Evolutionary conservation across 768 basidiomycete species (phyloP).

Genomic region (Russula sp.): DNA sequence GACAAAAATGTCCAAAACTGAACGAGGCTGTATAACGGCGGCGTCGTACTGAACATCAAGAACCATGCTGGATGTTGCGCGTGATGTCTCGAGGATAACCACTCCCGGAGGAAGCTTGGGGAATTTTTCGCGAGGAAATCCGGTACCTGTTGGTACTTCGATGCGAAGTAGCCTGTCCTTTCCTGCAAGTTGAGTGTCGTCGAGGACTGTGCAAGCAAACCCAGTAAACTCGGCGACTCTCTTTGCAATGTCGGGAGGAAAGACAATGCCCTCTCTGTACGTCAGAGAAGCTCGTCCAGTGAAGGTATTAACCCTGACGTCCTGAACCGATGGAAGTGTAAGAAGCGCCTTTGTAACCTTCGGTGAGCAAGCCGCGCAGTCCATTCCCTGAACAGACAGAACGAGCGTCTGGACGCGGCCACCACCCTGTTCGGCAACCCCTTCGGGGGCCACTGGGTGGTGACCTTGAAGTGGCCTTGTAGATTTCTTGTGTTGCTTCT

Average conservation of each 20-base stretch:
- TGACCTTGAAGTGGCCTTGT: background rate
- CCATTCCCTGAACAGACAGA: constrained; percentile 18
- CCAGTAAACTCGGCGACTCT: constrained; percentile 16
- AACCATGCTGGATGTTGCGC: background rate
- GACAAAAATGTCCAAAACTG: constrained; percentile 29
- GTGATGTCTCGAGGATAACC: background rate
- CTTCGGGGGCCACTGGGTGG: background rate
- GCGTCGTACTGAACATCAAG: constrained; percentile 27
- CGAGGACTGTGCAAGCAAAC: constrained; percentile 2
- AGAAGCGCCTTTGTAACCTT: constrained; percentile 14
- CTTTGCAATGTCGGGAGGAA: constrained; percentile 11
- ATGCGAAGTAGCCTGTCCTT: constrained; percentile 14
- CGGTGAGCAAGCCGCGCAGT: constrained; percentile 18
- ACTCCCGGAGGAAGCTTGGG: constrained; percentile 11
- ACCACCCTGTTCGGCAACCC: constrained; percentile 6
- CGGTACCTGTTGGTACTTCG: background rate
- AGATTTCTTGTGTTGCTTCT: background rate
- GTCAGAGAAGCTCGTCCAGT: constrained; percentile 17
- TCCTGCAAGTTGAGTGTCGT: constrained; percentile 5
- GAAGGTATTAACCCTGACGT: constrained; percentile 19
- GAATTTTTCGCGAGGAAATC: background rate
- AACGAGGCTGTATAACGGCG: constrained; percentile 30
- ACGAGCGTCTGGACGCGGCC: background rate
- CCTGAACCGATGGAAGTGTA: constrained; percentile 17
- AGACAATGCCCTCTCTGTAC: constrained; percentile 15